Conservation (phyloP, 2,329 filamentous ascomycete species). For the Pezicula radicicola region DNA sequence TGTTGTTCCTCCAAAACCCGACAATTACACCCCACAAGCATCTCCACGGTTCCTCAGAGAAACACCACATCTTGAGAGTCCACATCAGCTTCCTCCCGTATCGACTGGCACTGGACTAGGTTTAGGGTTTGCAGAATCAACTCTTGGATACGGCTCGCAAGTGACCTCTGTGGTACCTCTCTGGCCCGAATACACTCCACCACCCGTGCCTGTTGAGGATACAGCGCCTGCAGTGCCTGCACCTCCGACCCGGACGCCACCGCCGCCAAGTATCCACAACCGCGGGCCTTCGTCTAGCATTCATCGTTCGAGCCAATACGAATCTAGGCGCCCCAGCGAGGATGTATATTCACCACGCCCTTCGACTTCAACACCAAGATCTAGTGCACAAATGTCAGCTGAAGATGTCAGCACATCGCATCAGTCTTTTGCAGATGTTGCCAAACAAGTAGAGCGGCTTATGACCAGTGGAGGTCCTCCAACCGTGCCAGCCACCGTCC, state of each 20-base stretch:
- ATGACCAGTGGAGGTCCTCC: slow-evolving; percentile 2
- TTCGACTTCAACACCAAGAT: slow-evolving; percentile 28
- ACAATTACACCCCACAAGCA: slow-evolving; percentile 21
- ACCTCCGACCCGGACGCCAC: slow-evolving; percentile 14
- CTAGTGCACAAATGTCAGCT: slow-evolving; percentile 24
- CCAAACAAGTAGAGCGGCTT: background rate
- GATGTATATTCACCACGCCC: slow-evolving; percentile 24
- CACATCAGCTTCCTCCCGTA: slow-evolving; percentile 19
- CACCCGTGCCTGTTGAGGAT: slow-evolving; percentile 16
- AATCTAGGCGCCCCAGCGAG: slow-evolving; percentile 26
- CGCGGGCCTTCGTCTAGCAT: slow-evolving; percentile 20
- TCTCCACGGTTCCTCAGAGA: slow-evolving; percentile 15
- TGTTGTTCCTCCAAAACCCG: slow-evolving; percentile 19
- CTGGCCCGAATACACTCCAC: slow-evolving; percentile 21
- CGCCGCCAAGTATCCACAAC: slow-evolving; percentile 15
- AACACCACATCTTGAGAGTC: slow-evolving; percentile 5
- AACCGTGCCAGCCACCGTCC: slow-evolving; percentile 1
- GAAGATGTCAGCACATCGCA: slow-evolving; percentile 4
- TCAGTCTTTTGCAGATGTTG: slow-evolving; percentile 14
- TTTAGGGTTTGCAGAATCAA: slow-evolving; percentile 15
- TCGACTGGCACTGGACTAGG: slow-evolving; percentile 20
- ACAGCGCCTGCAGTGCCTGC: slow-evolving; percentile 5
- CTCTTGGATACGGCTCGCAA: slow-evolving; percentile 10
- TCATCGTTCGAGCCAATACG: slow-evolving; percentile 24
- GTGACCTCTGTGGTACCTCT: slow-evolving; percentile 11